These are phyloP conservation scores for Phytophthora idaei DNA, from an alignment of 352 stramenopile species.

Conservation along the genomic window DNA sequence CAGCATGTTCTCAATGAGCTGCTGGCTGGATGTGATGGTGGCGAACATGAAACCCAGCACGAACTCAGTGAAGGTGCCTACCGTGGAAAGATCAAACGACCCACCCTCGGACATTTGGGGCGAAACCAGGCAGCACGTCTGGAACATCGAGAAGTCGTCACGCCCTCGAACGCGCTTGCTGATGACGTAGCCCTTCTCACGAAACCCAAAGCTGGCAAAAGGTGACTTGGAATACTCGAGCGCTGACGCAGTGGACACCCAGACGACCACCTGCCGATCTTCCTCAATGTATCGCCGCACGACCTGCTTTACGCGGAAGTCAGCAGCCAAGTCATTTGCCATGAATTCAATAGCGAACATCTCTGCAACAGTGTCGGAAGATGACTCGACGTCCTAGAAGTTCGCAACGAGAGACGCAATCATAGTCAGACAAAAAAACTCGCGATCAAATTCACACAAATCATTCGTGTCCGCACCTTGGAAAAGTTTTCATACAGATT, in stretches of 20 bases:
- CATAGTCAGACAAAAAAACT: constrained; percentile 5
- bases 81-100: constrained; percentile 33
- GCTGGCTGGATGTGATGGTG: constrained; percentile 39
- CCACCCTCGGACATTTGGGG: constrained; percentile 36
- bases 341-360: constrained; percentile 44
- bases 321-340: constrained; percentile 38
- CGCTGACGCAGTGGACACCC: constrained; percentile 42
- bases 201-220: constrained; percentile 43
- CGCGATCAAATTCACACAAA: neutral
- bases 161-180: constrained; percentile 33
- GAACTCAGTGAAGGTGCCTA: constrained; percentile 43
- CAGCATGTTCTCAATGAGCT: constrained; percentile 47
- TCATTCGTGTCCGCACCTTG: constrained; percentile 26
- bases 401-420: neutral
- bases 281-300: constrained; percentile 40
- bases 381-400: constrained; percentile 41
- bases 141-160: constrained; percentile 39
- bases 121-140: constrained; percentile 45
- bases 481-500: constrained; percentile 49
- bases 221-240: constrained; percentile 45
- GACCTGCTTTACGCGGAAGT: constrained; percentile 45
- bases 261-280: constrained; percentile 46
- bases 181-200: constrained; percentile 51
- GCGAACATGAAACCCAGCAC: constrained; percentile 42
- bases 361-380: constrained; percentile 42